phyloP scores from a whole-genome alignment of 2,329 filamentous ascomycete species.

The Curvularia verruculosa region DNA sequence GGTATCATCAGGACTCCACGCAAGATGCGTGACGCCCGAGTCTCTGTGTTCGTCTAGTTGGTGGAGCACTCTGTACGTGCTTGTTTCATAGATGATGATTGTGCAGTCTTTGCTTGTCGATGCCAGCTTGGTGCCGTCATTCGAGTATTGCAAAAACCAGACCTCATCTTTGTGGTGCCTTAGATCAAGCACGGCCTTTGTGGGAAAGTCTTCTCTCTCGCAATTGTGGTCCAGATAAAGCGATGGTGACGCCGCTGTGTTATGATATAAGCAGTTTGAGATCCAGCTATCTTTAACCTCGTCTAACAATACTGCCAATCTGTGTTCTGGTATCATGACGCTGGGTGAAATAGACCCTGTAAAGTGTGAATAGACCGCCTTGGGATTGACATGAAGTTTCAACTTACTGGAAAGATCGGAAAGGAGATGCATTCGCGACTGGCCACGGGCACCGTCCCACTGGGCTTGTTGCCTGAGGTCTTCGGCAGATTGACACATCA shows the following conservation, averaged over 20 bases:
- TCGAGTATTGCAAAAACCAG: constrained; percentile 90
- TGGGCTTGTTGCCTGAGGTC: constrained; percentile 77
- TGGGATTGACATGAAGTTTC: not conserved
- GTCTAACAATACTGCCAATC: constrained; percentile 78
- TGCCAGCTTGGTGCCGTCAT: constrained; percentile 81
- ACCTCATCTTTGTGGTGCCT: constrained; percentile 79
- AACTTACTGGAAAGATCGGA: constrained; percentile 81
- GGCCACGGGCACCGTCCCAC: constrained; percentile 82
- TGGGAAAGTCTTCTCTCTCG: constrained; percentile 78
- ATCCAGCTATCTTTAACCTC: constrained; percentile 87
- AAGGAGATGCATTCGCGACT: constrained; percentile 75
- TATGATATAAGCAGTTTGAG: constrained; percentile 85
- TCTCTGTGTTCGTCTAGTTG: constrained; percentile 67
- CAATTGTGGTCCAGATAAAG: constrained; percentile 89
- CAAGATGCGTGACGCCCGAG: constrained; percentile 78
- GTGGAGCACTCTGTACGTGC: constrained; percentile 68
- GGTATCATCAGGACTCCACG: constrained; percentile 91
- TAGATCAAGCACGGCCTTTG: constrained; percentile 72
- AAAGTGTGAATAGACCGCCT: constrained; percentile 21
- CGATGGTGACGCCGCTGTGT: constrained; percentile 76
- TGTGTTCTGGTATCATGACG: constrained; percentile 94
- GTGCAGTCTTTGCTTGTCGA: constrained; percentile 77
- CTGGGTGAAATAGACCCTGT: constrained; percentile 89
- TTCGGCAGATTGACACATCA: constrained; percentile 84
- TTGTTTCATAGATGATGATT: constrained; percentile 82